phyloP scores from a whole-genome alignment of 108 stramenopile species.

The Aurantiochytrium sp. region DNA sequence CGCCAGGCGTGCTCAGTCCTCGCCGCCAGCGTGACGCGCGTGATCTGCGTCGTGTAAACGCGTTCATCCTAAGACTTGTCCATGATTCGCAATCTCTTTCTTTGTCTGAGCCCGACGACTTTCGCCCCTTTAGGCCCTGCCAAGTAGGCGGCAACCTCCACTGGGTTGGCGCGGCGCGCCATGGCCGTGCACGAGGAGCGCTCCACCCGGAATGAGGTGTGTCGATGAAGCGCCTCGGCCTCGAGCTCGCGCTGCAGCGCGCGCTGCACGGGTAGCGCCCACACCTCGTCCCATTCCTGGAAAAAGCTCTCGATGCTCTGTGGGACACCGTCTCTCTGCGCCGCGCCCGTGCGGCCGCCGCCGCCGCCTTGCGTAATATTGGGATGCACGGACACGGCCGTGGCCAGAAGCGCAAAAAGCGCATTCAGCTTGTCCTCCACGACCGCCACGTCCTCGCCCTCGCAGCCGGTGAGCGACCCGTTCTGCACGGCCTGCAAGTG shows the following conservation, averaged over 20 bases:
- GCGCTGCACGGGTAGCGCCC: neutral
- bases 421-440: neutral
- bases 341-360: too few relatives aligned
- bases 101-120: neutral
- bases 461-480: neutral
- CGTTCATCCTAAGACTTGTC: neutral
- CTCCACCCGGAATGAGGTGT: neutral
- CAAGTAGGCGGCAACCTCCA: neutral
- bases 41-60: neutral
- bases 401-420: neutral
- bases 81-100: neutral
- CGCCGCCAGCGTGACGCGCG: neutral
- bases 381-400: neutral
- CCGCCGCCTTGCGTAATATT: neutral
- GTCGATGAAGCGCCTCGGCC: neutral
- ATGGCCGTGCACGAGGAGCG: neutral
- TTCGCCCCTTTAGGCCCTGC: neutral
- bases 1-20: neutral
- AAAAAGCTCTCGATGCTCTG: neutral
- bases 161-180: conserved; percentile 12
- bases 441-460: neutral
- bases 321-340: neutral
- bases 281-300: neutral
- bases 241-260: neutral
- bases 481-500: neutral